Evolutionary conservation across 2,329 filamentous ascomycete species (phyloP).

Genomic region (Nothophaeocryptopus gaeumannii): DNA sequence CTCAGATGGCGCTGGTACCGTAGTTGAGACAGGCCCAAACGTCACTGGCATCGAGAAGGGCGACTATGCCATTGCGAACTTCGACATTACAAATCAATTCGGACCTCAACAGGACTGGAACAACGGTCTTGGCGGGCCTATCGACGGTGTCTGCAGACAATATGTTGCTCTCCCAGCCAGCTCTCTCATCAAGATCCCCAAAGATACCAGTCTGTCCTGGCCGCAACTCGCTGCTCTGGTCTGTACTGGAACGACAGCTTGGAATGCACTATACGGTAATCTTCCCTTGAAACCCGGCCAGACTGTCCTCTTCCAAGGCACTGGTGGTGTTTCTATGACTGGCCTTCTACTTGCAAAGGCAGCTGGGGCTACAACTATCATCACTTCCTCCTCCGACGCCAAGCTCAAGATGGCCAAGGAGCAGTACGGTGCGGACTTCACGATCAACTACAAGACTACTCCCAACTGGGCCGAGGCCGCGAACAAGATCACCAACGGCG

Average conservation of each 20-base stretch:
- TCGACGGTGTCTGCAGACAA: slow-evolving; percentile 55
- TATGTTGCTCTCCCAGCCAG: slow-evolving; percentile 57
- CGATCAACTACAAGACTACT: slow-evolving; percentile 59
- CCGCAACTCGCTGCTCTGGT: slow-evolving; percentile 22
- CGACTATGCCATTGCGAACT: slow-evolving; percentile 58
- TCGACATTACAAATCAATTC: slow-evolving; percentile 36
- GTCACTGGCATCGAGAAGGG: slow-evolving; percentile 41
- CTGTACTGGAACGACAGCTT: slow-evolving; percentile 25
- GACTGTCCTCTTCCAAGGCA: slow-evolving; percentile 32
- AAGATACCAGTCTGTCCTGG: slow-evolving; percentile 21
- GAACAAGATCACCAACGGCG: slow-evolving; percentile 41
- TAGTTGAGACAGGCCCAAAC: slow-evolving; percentile 49
- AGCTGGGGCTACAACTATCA: slow-evolving; percentile 46
- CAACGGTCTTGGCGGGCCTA: slow-evolving; percentile 57
- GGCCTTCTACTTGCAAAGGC: slow-evolving; percentile 29
- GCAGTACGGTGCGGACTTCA: slow-evolving; percentile 54
- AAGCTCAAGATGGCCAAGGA: slow-evolving; percentile 54
- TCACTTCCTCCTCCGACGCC: slow-evolving; percentile 56
- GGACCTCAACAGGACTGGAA: slow-evolving; percentile 47
- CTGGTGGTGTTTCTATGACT: slow-evolving; percentile 44
- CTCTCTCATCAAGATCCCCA: slow-evolving; percentile 54
- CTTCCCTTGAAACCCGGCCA: slow-evolving; percentile 24
- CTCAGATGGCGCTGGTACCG: slow-evolving; percentile 65
- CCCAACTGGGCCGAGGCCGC: slow-evolving; percentile 59
- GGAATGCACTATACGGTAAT: slow-evolving; percentile 27